These are phyloP conservation scores for Hericium coralloides DNA, from an alignment of 768 basidiomycete genomes.

Conservation along the genomic window DNA sequence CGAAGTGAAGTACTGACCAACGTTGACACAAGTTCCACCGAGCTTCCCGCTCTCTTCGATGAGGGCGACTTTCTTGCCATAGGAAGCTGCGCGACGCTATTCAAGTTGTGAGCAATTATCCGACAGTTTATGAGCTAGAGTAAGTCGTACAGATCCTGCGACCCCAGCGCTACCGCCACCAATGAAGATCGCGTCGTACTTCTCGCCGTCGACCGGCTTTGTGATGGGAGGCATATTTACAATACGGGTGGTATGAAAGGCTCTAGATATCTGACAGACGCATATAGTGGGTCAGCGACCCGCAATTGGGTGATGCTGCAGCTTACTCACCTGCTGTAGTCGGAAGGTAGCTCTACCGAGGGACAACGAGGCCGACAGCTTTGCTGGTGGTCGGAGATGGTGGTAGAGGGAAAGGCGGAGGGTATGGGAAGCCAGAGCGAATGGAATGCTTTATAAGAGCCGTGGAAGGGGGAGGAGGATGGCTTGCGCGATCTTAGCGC, in stretches of 20 bases:
- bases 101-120: background rate
- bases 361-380: too few species aligned
- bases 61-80: conserved; percentile 90
- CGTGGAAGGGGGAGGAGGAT: too few species aligned
- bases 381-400: too few species aligned
- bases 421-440: too few species aligned
- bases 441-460: too few species aligned
- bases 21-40: conserved; percentile 97
- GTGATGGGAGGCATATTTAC: conserved; percentile 66
- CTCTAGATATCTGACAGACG: conserved; percentile 34
- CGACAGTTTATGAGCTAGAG: background rate
- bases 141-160: conserved; percentile 65
- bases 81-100: conserved; percentile 83
- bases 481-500: too few species aligned
- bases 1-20: conserved; percentile 48
- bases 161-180: conserved; percentile 94
- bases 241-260: conserved; percentile 29
- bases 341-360: too few species aligned
- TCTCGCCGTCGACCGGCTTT: conserved; percentile 45
- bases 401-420: too few species aligned
- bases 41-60: conserved; percentile 68
- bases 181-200: conserved; percentile 81
- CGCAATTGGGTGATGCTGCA: too few species aligned
- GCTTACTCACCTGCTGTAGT: too few species aligned
- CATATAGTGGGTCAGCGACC: too few species aligned